These are phyloP conservation scores for Fusarium sterilihyphosum DNA, from an alignment of 2,329 filamentous ascomycete genomes.

Conservation along the genomic window DNA sequence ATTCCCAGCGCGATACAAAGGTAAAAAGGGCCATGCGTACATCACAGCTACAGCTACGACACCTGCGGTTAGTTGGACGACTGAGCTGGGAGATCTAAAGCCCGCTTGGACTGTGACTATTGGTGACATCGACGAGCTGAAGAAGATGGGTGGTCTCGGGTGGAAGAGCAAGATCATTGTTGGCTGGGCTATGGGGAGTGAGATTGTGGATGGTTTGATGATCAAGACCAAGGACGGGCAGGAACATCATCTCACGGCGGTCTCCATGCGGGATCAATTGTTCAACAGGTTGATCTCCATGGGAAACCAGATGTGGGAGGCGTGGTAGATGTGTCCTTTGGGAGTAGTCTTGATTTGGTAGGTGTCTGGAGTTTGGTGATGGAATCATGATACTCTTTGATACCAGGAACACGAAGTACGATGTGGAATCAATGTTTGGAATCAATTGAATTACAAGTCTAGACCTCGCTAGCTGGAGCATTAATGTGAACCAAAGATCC, in stretches of 20 bases:
- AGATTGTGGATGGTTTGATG: slow-evolving; percentile 80
- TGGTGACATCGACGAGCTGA: slow-evolving; percentile 75
- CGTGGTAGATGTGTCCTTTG: slow-evolving; percentile 60
- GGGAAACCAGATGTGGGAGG: slow-evolving; percentile 85
- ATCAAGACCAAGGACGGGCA: slow-evolving; percentile 68
- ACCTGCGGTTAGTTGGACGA: slow-evolving; percentile 72
- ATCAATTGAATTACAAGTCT: background rate
- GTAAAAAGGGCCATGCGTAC: slow-evolving; percentile 77
- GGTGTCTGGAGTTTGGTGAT: slow-evolving; percentile 16
- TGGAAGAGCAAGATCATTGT: slow-evolving; percentile 89
- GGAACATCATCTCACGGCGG: slow-evolving; percentile 72
- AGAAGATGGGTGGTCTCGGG: slow-evolving; percentile 82
- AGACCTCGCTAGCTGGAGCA: background rate
- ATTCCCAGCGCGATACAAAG: slow-evolving; percentile 77
- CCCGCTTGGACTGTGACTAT: slow-evolving; percentile 77
- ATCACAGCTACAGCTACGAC: slow-evolving; percentile 74
- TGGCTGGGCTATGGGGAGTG: slow-evolving; percentile 78
- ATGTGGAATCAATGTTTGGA: slow-evolving; percentile 16
- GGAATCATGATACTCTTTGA: background rate
- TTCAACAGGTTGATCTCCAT: slow-evolving; percentile 83
- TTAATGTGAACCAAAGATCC: background rate
- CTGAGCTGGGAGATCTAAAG: slow-evolving; percentile 64
- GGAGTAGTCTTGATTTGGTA: background rate
- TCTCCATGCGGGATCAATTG: slow-evolving; percentile 77
- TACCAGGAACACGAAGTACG: slow-evolving; percentile 13